Evolutionary conservation across 768 basidiomycete genomes (phyloP).

Genomic region (Termitomyces sp.): DNA sequence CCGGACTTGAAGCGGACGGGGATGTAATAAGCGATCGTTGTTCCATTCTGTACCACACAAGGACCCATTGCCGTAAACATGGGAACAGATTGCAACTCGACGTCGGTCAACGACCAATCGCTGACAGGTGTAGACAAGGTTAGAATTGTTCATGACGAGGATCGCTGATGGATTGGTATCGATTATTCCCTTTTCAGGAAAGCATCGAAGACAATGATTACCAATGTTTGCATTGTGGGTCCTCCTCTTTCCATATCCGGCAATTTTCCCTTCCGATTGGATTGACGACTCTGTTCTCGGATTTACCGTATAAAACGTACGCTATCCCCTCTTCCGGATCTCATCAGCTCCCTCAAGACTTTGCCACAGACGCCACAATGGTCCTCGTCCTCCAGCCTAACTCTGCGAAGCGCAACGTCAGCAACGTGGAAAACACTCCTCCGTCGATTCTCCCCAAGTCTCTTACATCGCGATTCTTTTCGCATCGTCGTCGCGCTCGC

Average conservation of each 20-base stretch:
- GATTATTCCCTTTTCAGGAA: background rate
- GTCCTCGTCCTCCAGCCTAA: constrained; percentile 18
- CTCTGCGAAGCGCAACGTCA: constrained; percentile 14
- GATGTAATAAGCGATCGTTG: background rate
- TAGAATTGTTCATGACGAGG: background rate
- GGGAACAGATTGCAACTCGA: background rate
- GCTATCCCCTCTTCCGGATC: background rate
- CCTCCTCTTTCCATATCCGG: background rate
- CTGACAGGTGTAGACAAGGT: background rate
- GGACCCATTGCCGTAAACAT: background rate
- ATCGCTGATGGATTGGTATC: constrained; percentile 2
- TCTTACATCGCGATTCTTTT: constrained; percentile 15
- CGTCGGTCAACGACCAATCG: background rate
- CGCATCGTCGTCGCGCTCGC: constrained; percentile 34
- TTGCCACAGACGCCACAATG: constrained; percentile 18
- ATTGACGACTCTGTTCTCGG: background rate
- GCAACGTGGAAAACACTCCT: constrained; percentile 28
- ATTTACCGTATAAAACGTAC: background rate
- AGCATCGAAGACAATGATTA: background rate
- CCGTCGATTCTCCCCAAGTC: constrained; percentile 16
- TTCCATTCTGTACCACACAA: background rate
- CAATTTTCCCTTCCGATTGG: constrained; percentile 1
- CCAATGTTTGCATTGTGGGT: background rate
- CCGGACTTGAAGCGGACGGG: background rate
- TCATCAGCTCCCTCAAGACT: background rate